phyloP scores from a whole-genome alignment of 345 rosid genomes.

The Gossypium arboreum region DNA sequence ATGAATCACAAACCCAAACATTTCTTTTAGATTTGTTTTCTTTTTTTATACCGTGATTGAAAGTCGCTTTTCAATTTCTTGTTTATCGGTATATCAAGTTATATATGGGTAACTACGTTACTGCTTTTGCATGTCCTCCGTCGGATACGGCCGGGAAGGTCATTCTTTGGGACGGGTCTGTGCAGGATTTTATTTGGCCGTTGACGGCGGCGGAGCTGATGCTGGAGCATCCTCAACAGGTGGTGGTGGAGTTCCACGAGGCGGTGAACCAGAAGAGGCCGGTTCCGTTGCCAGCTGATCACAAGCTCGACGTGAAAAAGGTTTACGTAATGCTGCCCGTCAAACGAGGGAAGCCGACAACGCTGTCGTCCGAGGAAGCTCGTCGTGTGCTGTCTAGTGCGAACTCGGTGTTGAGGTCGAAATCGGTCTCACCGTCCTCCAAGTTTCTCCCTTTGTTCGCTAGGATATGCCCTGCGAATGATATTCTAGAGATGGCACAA shows the following conservation, averaged over 20 bases:
- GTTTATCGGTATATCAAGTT: background rate
- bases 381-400: constrained; percentile 36
- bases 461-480: constrained; percentile 35
- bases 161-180: constrained; percentile 46
- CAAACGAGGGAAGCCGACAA: constrained; percentile 40
- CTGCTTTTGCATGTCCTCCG: background rate
- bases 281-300: constrained; percentile 53
- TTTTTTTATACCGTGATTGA: background rate
- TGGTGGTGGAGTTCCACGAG: constrained; percentile 50
- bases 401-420: constrained; percentile 36
- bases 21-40: background rate
- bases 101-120: constrained; percentile 49
- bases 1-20: background rate
- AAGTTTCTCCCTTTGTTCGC: constrained; percentile 42
- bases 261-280: constrained; percentile 32
- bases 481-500: constrained; percentile 7
- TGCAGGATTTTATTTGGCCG: constrained; percentile 29
- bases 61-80: background rate
- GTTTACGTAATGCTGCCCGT: constrained; percentile 53
- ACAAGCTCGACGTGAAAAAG: constrained; percentile 39
- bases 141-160: constrained; percentile 35
- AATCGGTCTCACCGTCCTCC: constrained; percentile 21
- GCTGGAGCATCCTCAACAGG: constrained; percentile 62
- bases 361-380: constrained; percentile 43
- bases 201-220: constrained; percentile 59